Evolutionary conservation across 345 rosid genomes (phyloP), one percentile per base, ranked within the genome.

Genomic region (Clausena lansium): DNA sequence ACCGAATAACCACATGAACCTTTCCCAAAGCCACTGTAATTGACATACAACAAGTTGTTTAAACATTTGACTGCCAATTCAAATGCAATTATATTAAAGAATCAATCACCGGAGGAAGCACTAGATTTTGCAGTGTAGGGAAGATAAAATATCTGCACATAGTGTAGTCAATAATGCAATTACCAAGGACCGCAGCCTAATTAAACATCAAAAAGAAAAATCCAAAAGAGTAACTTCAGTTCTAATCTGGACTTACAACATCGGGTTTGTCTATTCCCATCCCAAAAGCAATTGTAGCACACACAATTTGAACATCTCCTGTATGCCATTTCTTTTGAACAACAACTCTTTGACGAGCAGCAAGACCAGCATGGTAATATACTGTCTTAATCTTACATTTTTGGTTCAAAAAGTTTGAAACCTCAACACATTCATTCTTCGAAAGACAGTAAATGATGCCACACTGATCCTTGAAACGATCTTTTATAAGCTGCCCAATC

Each of bases 261-360:
- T 95, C 90, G 63, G 97, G 88, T 88, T 93, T 92, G 90, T 93
- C 98, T 71, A 95, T 93, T 80, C 99, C 98, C 99, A 95, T 95
- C 78, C 98, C 99, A 76, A 95, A 95, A 67, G 98, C 98, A 50
- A 95, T 95, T 55, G 92, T 88, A 62, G 98, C 99, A 77, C 98
- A 92, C 28, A 93, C 93, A 71, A 94, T 87, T 32, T 88, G 94
- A 84, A 86, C 95, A 76, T 91, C 94, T 70, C 97, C 97, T 22
- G 82, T 75, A 58, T 90, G 91, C 99, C 99, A 95, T 85, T 90
- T 95, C 83, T 86, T 88, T 88, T 89, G 97, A 73, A 88, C 92
- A 76, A 84, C 82, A 63, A 91, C 86, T 86, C 99, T 90, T 77
- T 94, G 94, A 76, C 80, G 79, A 74, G 92, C 87, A 9, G 92